Conservation (phyloP, 768 basidiomycete species). For the Pleurotus tuoliensis region DNA sequence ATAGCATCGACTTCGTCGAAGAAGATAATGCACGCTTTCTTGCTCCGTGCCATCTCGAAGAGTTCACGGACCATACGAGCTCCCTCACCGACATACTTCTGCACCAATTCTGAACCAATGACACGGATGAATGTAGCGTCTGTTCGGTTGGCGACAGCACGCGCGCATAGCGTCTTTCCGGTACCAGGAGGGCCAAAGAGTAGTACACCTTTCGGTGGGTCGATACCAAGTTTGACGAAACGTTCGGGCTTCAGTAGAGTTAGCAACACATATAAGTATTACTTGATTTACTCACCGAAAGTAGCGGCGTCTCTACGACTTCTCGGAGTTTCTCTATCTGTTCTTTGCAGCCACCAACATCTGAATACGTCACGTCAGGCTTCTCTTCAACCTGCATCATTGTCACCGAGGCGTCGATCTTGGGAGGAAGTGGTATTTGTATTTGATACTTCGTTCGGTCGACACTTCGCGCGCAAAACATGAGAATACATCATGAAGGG, state of each 20-base stretch:
- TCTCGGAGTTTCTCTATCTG: conserved; percentile 99
- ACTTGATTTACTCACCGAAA: conserved; percentile 60
- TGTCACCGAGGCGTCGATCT: conserved; percentile 98
- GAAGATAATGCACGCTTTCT: conserved; percentile 99
- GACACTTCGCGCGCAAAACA: conserved; percentile 49
- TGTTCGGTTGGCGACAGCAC: conserved; percentile 97
- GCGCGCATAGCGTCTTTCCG: conserved; percentile 98
- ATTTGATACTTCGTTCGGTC: conserved; percentile 98
- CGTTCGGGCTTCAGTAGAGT: conserved; percentile 81
- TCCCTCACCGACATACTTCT: conserved; percentile 99
- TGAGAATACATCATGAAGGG: background rate
- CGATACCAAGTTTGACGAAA: conserved; percentile 96
- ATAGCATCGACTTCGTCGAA: conserved; percentile 99
- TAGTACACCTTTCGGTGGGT: conserved; percentile 97
- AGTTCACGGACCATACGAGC: conserved; percentile 98
- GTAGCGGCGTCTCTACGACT: conserved; percentile 93
- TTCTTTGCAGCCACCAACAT: conserved; percentile 98
- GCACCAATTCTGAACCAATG: conserved; percentile 98
- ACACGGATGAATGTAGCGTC: conserved; percentile 99
- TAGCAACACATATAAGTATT: conserved; percentile 7
- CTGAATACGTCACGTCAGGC: conserved; percentile 96
- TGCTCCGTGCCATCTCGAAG: conserved; percentile 98
- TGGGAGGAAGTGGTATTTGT: conserved; percentile 96
- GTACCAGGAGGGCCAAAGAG: conserved; percentile 95
- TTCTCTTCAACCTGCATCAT: conserved; percentile 99